phyloP scores from a whole-genome alignment of 2,329 filamentous ascomycete species.

The Alternaria tenuissima region DNA sequence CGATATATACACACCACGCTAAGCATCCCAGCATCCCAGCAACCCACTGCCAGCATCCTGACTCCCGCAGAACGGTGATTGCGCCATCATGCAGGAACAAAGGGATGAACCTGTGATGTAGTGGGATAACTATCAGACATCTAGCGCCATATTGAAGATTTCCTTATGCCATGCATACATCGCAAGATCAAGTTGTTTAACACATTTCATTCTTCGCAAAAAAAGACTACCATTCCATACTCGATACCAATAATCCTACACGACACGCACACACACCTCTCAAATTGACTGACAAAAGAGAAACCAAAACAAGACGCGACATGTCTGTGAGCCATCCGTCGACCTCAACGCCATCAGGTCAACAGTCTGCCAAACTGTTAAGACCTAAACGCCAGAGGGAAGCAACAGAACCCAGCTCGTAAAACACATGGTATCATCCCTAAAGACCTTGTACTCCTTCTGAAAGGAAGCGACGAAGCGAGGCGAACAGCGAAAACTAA shows the following conservation, averaged over 20 bases:
- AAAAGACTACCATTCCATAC: conserved; percentile 16
- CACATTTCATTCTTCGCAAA: conserved; percentile 19
- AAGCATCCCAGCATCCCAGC: conserved; percentile 23
- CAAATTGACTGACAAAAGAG: conserved; percentile 6
- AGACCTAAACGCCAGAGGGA: conserved; percentile 34
- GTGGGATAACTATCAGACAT: neutral
- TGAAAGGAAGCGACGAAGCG: conserved; percentile 18
- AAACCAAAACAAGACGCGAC: conserved; percentile 21
- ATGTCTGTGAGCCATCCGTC: conserved; percentile 17
- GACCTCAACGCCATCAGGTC: conserved; percentile 26
- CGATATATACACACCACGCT: conserved; percentile 28
- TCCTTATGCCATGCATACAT: neutral
- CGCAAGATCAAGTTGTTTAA: neutral
- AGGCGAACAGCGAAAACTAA: conserved; percentile 18
- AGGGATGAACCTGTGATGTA: conserved; percentile 10
- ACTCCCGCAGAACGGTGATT: neutral
- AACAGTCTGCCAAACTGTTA: conserved; percentile 20
- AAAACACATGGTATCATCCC: conserved; percentile 46
- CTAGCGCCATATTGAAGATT: neutral
- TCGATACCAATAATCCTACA: conserved; percentile 32
- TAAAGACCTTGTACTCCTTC: conserved; percentile 11
- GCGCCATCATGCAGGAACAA: conserved; percentile 5
- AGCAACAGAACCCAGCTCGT: conserved; percentile 24
- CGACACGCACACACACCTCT: neutral
- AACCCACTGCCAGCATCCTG: neutral